Conservation (phyloP, 371 early-diverging fungal species). For the Lichtheimia ornata region DNA sequence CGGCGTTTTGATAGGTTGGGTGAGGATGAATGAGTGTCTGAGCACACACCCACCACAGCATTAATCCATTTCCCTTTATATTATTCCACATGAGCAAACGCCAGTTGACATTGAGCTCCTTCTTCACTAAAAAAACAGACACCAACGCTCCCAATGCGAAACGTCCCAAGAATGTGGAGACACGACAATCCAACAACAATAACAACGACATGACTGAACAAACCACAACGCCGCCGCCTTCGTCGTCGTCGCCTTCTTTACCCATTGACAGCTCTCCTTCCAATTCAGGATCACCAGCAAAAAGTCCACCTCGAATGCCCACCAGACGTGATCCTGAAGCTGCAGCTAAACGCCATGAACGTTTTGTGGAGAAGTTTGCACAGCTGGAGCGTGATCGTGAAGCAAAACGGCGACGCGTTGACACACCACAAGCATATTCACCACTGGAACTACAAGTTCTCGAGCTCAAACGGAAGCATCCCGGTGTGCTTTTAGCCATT, state of each 20-base stretch:
- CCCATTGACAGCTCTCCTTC: too few species aligned
- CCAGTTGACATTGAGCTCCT: conserved; percentile 28
- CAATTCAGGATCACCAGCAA: too few species aligned
- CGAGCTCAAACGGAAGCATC: conserved; percentile 70
- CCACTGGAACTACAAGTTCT: conserved; percentile 82
- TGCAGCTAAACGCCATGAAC: conserved; percentile 21
- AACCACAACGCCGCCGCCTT: too few species aligned
- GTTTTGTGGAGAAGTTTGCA: conserved; percentile 31
- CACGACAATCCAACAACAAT: background rate
- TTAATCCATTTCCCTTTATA: background rate
- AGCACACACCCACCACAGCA: too few species aligned
- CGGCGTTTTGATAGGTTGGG: background rate
- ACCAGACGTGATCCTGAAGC: too few species aligned
- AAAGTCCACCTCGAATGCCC: too few species aligned
- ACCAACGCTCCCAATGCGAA: background rate
- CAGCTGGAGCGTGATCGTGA: conserved; percentile 18
- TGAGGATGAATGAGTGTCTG: too few species aligned
- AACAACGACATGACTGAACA: background rate
- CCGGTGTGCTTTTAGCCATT: conserved; percentile 73
- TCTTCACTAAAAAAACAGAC: conserved; percentile 16
- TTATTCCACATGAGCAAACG: conserved; percentile 23
- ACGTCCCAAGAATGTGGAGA: background rate
- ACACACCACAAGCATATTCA: conserved; percentile 47
- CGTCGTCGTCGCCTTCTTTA: too few species aligned
- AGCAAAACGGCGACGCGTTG: conserved; percentile 18